A percentile compares a stretch with the other conserved stretches of the same genome.
Evolutionary conservation across 1,284 basidiomycete species (phyloP).

Genomic region (Pseudozyma thailandica): DNA sequence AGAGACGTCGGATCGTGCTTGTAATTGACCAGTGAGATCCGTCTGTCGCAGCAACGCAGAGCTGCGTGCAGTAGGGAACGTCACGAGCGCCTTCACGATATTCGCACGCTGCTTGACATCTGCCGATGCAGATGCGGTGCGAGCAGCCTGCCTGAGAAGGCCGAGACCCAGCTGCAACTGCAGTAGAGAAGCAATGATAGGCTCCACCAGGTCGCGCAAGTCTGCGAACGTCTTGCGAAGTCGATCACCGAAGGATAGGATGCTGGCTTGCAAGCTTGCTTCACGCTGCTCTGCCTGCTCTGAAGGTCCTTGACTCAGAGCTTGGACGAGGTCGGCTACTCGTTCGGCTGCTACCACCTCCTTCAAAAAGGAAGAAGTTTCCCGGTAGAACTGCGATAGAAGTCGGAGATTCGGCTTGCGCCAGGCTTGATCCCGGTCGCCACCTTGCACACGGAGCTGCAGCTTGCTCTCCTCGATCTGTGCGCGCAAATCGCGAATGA

Average conservation of each 20-base stretch:
- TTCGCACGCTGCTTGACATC: constrained; percentile 30
- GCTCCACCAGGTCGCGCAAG: constrained; percentile 77
- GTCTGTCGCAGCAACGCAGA: constrained; percentile 46
- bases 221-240: constrained; percentile 69
- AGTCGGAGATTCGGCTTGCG: constrained; percentile 72
- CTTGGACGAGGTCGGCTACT: constrained; percentile 62
- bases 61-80: constrained; percentile 60
- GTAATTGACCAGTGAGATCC: constrained; percentile 55
- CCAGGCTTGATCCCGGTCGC: constrained; percentile 24
- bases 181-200: constrained; percentile 75
- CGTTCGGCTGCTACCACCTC: constrained; percentile 52
- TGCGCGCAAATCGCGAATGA: constrained; percentile 56
- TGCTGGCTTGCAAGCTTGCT: constrained; percentile 65
- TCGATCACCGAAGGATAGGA: constrained; percentile 70
- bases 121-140: constrained; percentile 29
- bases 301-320: constrained; percentile 20
- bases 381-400: constrained; percentile 82
- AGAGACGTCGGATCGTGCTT: constrained; percentile 53
- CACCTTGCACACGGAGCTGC: constrained; percentile 22
- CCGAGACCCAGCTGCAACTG: constrained; percentile 82
- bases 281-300: constrained; percentile 57
- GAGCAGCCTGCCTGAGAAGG: constrained; percentile 68
- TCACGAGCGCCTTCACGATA: constrained; percentile 56
- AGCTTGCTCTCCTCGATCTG: constrained; percentile 19
- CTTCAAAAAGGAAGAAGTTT: constrained; percentile 71